phyloP scores from a whole-genome alignment of 2,329 filamentous ascomycete genomes.

The Sporothrix pallida region DNA sequence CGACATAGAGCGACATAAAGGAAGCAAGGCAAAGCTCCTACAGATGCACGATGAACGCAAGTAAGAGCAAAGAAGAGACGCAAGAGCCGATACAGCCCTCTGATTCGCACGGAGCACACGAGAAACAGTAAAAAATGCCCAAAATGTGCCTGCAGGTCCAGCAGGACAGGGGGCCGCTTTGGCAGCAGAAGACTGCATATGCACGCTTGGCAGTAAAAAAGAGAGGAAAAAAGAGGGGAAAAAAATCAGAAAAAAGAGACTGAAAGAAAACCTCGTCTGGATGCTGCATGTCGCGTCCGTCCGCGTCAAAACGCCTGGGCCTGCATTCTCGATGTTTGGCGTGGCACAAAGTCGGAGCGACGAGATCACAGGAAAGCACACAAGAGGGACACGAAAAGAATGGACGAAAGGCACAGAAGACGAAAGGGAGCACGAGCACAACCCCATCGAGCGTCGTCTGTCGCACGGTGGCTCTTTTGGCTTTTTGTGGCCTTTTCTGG shows the following conservation, averaged over 20 bases:
- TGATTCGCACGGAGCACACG: conserved; percentile 30
- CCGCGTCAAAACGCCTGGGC: conserved; percentile 22
- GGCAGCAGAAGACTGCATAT: conserved; percentile 28
- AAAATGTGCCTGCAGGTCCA: conserved; percentile 33
- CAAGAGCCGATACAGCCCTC: neutral
- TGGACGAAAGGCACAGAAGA: neutral
- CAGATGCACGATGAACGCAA: conserved; percentile 2
- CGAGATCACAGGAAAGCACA: neutral
- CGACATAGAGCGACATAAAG: neutral
- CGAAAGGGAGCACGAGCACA: conserved; percentile 13
- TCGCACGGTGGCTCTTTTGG: conserved; percentile 23
- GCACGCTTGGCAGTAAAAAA: conserved; percentile 28
- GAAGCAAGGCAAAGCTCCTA: conserved; percentile 18
- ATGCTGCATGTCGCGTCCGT: conserved; percentile 16
- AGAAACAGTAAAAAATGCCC: conserved; percentile 18
- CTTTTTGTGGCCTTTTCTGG: neutral
- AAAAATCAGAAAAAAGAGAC: conserved; percentile 12
- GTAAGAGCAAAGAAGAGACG: neutral
- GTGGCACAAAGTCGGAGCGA: conserved; percentile 13
- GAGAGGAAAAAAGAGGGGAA: neutral
- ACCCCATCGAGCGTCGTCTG: neutral
- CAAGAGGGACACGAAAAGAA: neutral
- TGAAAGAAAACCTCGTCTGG: neutral
- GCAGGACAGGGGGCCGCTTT: conserved; percentile 30
- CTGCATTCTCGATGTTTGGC: conserved; percentile 18